phyloP scores from a whole-genome alignment of 495 filamentous ascomycete species.

The Neurospora sp. region DNA sequence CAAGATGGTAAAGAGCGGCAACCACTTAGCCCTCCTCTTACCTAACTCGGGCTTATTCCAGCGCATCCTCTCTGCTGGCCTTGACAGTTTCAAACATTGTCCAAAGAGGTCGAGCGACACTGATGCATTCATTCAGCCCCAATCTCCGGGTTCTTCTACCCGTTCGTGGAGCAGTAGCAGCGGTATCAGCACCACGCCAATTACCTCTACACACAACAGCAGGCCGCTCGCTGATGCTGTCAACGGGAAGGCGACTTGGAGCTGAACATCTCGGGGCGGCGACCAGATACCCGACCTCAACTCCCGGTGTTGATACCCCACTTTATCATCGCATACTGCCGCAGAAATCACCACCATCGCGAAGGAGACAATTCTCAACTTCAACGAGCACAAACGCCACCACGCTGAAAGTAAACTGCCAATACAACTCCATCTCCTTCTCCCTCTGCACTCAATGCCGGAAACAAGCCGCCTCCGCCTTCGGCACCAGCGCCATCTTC shows the following conservation, averaged over 20 bases:
- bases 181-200: not conserved
- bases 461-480: slow-evolving; percentile 47
- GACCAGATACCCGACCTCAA: not conserved
- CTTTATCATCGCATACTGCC: not conserved
- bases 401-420: slow-evolving; percentile 31
- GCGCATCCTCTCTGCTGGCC: not conserved
- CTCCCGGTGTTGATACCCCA: not conserved
- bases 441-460: slow-evolving; percentile 47
- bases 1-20: not conserved
- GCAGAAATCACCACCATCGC: not conserved
- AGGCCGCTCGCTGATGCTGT: not conserved
- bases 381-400: not conserved
- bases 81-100: not conserved
- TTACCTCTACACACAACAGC: not conserved
- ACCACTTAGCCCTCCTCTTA: not conserved
- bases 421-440: slow-evolving; percentile 43
- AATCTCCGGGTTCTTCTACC: not conserved
- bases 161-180: not conserved
- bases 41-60: not conserved
- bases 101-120: not conserved
- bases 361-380: not conserved
- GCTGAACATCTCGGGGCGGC: not conserved
- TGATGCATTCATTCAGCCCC: not conserved
- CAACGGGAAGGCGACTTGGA: not conserved
- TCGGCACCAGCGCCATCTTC: slow-evolving; percentile 44